phyloP scores from a whole-genome alignment of 2,329 filamentous ascomycete genomes.

The Diaporthe sp. region DNA sequence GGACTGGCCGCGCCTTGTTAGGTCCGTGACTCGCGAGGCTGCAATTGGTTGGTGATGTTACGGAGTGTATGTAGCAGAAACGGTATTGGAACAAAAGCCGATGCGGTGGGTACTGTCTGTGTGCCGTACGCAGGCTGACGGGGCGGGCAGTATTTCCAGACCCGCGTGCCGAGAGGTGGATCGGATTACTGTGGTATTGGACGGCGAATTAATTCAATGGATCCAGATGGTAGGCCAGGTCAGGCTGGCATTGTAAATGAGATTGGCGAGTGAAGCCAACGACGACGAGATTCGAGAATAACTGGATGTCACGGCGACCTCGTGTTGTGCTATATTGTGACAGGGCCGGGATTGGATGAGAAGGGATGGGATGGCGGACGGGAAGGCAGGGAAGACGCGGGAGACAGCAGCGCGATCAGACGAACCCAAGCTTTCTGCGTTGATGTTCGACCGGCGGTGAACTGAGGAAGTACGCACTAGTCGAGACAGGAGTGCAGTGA shows the following conservation, averaged over 20 bases:
- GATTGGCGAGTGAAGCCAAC: conserved; percentile 19
- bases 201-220: conserved; percentile 1
- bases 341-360: background rate
- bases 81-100: conserved; percentile 4
- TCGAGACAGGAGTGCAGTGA: background rate
- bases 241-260: background rate
- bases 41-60: background rate
- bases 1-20: background rate
- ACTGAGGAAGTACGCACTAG: background rate
- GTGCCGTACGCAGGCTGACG: background rate
- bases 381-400: conserved; percentile 18
- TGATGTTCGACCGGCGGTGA: background rate
- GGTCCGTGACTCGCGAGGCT: conserved; percentile 32
- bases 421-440: background rate
- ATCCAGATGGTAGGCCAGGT: background rate
- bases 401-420: conserved; percentile 29
- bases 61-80: background rate
- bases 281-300: conserved; percentile 11
- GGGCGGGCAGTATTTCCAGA: conserved; percentile 9
- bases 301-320: conserved; percentile 23
- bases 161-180: conserved; percentile 7
- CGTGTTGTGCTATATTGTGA: conserved; percentile 8
- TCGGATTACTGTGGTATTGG: background rate
- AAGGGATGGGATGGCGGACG: conserved; percentile 5
- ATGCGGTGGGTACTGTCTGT: conserved; percentile 12